Evolutionary conservation across 352 stramenopile species (phyloP), one percentile per base, ranked within the genome.

Genomic region (Pythium phragmiticola): DNA sequence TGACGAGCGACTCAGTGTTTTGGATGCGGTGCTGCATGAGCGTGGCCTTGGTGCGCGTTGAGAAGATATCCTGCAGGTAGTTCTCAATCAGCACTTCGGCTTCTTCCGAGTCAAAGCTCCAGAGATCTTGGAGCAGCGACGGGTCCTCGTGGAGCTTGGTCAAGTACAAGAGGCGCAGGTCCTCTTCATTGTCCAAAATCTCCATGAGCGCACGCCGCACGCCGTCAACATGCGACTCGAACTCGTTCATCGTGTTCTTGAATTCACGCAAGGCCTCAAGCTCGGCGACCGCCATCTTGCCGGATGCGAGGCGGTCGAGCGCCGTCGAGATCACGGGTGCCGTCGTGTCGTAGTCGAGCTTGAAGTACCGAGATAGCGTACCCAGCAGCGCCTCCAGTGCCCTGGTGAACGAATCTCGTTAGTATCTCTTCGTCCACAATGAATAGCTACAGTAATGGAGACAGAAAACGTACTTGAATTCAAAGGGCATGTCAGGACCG

Each of bases 41-140:
- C 23, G 67, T 74, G 3, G 77, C 81, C 65, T 90, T 88, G 1
- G 83, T 89, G 16, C 80, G 77, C 5, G 80, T 92, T 26, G 83
- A 88, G 57, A 89, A 87, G 42, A 92, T 92, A 45, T 92, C 82
- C 70, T 88, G 80, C 9, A 91, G 64, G 43, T 91, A 91, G 48
- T 83, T 88, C 57, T 91, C 80, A 57, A 91, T 84, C 41, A 90
- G 33, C 23, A 84, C 78, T 73, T 90, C 81, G 21, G 81, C 81
- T 68, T 88, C 79, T 62, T 90, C 81, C 8, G 80, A 87, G 60
- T 90, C 81, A 12, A 87, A 87, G 46, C 76, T 86, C 61, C 77
- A 88, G 26, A 87, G 39, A 26, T 87, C 76, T 17, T 66, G 73
- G 13, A 88, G 55, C 16, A 87, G 66, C 37, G 72, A 74, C 9